These are phyloP conservation scores for Cinnamomum chago DNA, from an alignment of 164 flowering plant species.

Conservation along the genomic window DNA sequence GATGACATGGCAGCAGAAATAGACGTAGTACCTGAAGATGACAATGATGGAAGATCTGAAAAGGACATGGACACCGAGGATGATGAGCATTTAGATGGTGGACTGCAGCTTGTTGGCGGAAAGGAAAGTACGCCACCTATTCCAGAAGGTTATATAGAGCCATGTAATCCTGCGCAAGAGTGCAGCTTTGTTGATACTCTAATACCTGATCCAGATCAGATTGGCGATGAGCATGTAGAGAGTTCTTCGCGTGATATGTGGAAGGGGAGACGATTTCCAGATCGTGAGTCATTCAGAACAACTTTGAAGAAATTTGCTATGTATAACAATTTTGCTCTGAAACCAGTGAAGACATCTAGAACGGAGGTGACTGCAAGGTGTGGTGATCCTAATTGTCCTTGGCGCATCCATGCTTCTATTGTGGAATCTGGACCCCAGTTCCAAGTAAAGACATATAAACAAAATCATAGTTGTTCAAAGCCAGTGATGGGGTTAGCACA, in stretches of 20 bases:
- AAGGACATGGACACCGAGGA: too few species aligned
- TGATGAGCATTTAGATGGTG: too few species aligned
- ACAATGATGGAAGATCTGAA: too few species aligned
- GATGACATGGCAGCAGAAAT: too few species aligned
- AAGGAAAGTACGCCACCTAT: too few species aligned
- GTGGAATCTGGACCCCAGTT: background rate
- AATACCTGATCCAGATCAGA: too few species aligned
- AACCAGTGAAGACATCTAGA: background rate
- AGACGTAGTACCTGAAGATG: too few species aligned
- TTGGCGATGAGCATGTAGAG: background rate
- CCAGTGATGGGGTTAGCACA: background rate
- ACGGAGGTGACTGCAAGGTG: background rate
- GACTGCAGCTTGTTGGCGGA: too few species aligned
- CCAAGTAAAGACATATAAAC: background rate
- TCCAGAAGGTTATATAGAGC: too few species aligned
- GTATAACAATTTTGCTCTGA: background rate
- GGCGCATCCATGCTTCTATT: background rate
- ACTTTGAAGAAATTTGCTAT: background rate
- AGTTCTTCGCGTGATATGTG: background rate
- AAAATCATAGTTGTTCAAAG: background rate
- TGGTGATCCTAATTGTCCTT: background rate
- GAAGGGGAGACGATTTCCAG: background rate
- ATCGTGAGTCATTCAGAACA: background rate
- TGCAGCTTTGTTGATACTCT: too few species aligned
- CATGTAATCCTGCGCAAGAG: too few species aligned